A percentile compares a stretch with the other conserved stretches of the same genome.
These are phyloP conservation scores for Trichoderma lentiforme DNA, from an alignment of 2,329 filamentous ascomycete genomes.

Conservation along the genomic window DNA sequence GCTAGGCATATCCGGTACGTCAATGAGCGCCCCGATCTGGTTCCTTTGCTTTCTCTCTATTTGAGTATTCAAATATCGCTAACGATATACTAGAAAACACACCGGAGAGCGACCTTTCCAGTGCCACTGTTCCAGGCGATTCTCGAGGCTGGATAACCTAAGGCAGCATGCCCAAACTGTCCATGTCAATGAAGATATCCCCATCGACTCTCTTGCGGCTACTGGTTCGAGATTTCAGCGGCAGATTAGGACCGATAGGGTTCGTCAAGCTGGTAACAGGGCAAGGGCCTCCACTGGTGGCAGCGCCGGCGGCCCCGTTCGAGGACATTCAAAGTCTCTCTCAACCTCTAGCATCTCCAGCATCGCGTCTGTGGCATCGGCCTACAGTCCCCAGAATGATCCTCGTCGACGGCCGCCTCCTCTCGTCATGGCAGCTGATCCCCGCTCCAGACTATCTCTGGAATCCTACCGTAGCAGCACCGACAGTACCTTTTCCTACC, in stretches of 20 bases:
- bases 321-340: slow-evolving; percentile 80
- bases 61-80: background rate
- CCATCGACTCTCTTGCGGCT: slow-evolving; percentile 86
- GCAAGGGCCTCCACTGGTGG: slow-evolving; percentile 75
- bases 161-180: slow-evolving; percentile 97
- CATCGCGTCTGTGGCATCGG: slow-evolving; percentile 63
- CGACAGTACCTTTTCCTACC: slow-evolving; percentile 61
- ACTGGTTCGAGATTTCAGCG: slow-evolving; percentile 89
- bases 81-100: slow-evolving; percentile 66
- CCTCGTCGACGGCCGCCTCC: slow-evolving; percentile 72
- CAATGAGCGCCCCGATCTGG: background rate
- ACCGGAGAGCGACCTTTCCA: slow-evolving; percentile 96
- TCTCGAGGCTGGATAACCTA: slow-evolving; percentile 91
- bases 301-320: slow-evolving; percentile 65
- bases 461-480: slow-evolving; percentile 66
- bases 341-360: slow-evolving; percentile 85
- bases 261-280: slow-evolving; percentile 68
- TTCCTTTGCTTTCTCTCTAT: background rate
- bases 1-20: slow-evolving; percentile 84
- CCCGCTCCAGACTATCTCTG: slow-evolving; percentile 61
- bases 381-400: slow-evolving; percentile 63
- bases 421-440: slow-evolving; percentile 75
- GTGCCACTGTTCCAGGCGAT: slow-evolving; percentile 89
- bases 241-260: slow-evolving; percentile 83
- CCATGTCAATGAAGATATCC: slow-evolving; percentile 96